These are phyloP conservation scores for Candida sanyiensis DNA, from an alignment of 805 yeast species.

Conservation along the genomic window DNA sequence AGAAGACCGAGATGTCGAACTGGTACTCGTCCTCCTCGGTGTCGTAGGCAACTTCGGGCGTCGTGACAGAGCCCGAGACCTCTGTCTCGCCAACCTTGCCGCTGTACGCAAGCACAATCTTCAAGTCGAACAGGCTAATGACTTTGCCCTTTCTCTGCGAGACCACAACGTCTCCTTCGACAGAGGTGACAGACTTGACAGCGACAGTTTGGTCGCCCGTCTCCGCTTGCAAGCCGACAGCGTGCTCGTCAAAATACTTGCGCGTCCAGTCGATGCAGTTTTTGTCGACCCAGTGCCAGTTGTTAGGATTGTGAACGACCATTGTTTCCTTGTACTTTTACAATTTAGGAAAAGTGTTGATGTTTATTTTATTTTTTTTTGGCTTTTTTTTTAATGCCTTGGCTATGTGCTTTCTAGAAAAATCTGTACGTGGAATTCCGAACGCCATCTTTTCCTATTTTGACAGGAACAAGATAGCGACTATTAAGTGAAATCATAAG, in stretches of 20 bases:
- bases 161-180: slow-evolving; percentile 96
- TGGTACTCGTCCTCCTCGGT: slow-evolving; percentile 81
- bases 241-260: slow-evolving; percentile 59
- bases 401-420: slow-evolving; percentile 5
- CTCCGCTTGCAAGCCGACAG: slow-evolving; percentile 40
- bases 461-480: neutral
- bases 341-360: neutral
- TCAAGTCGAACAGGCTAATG: slow-evolving; percentile 82
- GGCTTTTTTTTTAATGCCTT: neutral
- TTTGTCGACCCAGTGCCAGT: slow-evolving; percentile 99
- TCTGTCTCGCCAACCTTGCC: slow-evolving; percentile 39
- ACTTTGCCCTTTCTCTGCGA: slow-evolving; percentile 96
- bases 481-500: neutral
- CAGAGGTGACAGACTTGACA: slow-evolving; percentile 31
- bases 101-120: slow-evolving; percentile 51
- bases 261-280: slow-evolving; percentile 92
- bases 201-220: slow-evolving; percentile 28
- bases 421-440: neutral
- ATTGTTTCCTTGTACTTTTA: slow-evolving; percentile 31
- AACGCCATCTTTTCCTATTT: neutral
- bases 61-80: slow-evolving; percentile 64
- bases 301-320: slow-evolving; percentile 96
- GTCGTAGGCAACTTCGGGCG: slow-evolving; percentile 95
- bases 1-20: slow-evolving; percentile 65
- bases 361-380: neutral